Base-by-base conservation (phyloP, 2,329 filamentous ascomycete species). In the Chaetomium globosum region DNA sequence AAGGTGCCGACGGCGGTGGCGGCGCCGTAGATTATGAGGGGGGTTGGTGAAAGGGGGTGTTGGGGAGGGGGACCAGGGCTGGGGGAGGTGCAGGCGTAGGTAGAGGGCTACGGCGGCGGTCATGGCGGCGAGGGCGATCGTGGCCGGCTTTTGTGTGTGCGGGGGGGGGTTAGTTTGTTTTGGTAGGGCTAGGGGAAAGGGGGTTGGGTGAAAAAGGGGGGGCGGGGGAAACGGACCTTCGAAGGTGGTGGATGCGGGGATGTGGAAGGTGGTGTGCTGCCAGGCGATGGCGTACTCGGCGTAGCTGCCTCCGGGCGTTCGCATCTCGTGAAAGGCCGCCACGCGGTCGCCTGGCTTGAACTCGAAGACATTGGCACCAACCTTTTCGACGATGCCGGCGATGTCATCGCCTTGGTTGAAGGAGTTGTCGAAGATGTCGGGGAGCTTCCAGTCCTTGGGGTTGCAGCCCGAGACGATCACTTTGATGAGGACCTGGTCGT, bases 281-380 rank as follows among this genome's bases (percentile, higher is more conserved):
- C 74, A 77, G 0, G 76, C 77, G 16, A 81, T 66, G 19, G 79
- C 76, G 61, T 81, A 82, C 70, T 82, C 80, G 33, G 78, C 79
- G 65, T 71, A 77, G 65, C 72, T 74, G 7, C 79, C 79, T 48
- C 74, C 70, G 1, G 75, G 72, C 1, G 73, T 71, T 10, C 65
- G 21, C 71, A 78, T 76, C 67, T 78, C 72, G 71, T 82, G 80
- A 76, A 86, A 85, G 3, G 81, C 83, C 9, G 82, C 81, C 1
- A 87, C 84, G 19, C 83, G 80, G 73, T 87, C 84, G 36, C 85
- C 85, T 0, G 77, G 75, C 66, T 81, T 81, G 79, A 87, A 87
- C 69, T 86, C 85, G 63, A 75, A 80, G 1, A 88, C 85, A 46
- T 82, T 78, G 49, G 77, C 72, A 23, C 86, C 86, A 26, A 87